phyloP scores from a whole-genome alignment of 2,329 filamentous ascomycete species.

The Penicillium sp. region DNA sequence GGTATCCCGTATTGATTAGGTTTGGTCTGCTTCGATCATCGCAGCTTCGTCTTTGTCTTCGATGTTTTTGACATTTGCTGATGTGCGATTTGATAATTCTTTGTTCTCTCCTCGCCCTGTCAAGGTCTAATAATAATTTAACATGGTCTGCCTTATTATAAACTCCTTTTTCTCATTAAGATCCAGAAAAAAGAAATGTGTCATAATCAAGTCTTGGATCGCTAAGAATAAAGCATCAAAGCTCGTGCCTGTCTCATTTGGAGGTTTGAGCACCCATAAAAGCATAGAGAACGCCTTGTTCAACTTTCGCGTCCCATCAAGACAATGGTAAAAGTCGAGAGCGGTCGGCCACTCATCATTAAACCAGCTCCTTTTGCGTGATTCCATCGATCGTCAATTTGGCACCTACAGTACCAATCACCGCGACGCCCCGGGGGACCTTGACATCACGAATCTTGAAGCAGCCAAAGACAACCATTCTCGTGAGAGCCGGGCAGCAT shows the following conservation, averaged over 20 bases:
- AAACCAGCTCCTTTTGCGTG: slow-evolving; percentile 18
- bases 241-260: background rate
- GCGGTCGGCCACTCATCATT: background rate
- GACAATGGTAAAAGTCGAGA: background rate
- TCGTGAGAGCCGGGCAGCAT: slow-evolving; percentile 53
- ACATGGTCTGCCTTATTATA: background rate
- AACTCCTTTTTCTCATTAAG: background rate
- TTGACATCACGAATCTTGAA: slow-evolving; percentile 61
- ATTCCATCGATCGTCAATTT: slow-evolving; percentile 26
- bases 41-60: background rate
- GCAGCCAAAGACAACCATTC: slow-evolving; percentile 65
- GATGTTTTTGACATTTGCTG: background rate
- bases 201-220: background rate
- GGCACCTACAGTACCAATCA: slow-evolving; percentile 54
- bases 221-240: background rate
- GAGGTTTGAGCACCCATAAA: background rate
- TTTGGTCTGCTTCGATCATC: background rate
- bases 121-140: background rate
- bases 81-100: background rate
- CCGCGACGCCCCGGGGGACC: slow-evolving; percentile 60
- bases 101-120: background rate
- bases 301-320: background rate
- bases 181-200: background rate
- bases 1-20: slow-evolving; percentile 81
- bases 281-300: background rate